A percentile compares a stretch with the other conserved stretches of the same genome.
phyloP scores from a whole-genome alignment of 1,284 basidiomycete genomes.

The Puccinia novopanici region DNA sequence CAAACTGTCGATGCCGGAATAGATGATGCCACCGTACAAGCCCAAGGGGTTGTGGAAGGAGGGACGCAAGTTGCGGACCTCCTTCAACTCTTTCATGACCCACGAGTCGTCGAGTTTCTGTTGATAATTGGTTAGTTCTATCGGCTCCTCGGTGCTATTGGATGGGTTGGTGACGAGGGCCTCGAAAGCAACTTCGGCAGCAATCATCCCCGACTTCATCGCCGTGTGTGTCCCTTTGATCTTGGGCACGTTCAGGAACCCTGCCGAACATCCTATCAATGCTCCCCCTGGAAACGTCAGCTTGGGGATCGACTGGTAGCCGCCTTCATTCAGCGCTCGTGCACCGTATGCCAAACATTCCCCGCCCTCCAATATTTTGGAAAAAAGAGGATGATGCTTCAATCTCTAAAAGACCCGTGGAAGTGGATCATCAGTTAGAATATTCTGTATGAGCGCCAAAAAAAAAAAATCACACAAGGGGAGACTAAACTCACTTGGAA shows the following conservation, averaged over 20 bases:
- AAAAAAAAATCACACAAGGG: no score
- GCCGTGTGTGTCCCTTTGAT: constrained; percentile 99
- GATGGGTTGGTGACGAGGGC: constrained; percentile 55
- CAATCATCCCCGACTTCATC: constrained; percentile 99
- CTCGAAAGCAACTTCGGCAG: constrained; percentile 68
- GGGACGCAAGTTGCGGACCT: constrained; percentile 89
- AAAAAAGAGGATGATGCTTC: constrained; percentile 95
- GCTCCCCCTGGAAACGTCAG: constrained; percentile 94
- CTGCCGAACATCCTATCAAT: constrained; percentile 90
- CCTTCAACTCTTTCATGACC: constrained; percentile 83
- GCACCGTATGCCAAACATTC: constrained; percentile 87
- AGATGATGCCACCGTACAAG: constrained; percentile 82
- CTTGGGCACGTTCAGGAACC: constrained; percentile 92
- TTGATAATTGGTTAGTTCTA: constrained; percentile 80
- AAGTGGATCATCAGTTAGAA: neutral
- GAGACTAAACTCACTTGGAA: constrained; percentile 70
- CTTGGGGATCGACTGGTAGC: constrained; percentile 87
- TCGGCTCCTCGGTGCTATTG: constrained; percentile 57
- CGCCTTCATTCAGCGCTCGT: constrained; percentile 88
- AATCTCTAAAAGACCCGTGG: constrained; percentile 68
- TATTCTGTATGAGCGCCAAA: no score
- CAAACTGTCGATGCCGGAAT: constrained; percentile 85
- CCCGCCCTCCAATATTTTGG: constrained; percentile 74
- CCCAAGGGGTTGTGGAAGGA: constrained; percentile 85
- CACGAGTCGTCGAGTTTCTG: constrained; percentile 74